A percentile compares a stretch with the other conserved stretches of the same genome.
These are phyloP conservation scores for Clavaria fumosa DNA, from an alignment of 768 basidiomycete genomes.

Conservation along the genomic window DNA sequence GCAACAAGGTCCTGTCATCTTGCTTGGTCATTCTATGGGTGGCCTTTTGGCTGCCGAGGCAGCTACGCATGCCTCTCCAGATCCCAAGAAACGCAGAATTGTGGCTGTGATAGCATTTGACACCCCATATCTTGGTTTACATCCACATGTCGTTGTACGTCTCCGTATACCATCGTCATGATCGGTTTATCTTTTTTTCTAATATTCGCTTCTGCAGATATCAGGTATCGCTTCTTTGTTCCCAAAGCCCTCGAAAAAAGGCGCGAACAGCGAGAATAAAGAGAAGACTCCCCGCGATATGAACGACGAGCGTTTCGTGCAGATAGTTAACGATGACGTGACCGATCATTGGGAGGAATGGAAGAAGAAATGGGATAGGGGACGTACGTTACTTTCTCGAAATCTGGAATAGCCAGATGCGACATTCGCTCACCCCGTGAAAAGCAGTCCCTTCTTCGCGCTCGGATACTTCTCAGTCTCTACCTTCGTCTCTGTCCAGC, in stretches of 20 bases:
- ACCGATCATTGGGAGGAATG: conserved; percentile 36
- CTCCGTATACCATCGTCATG: background rate
- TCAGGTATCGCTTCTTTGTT: conserved; percentile 40
- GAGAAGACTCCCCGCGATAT: conserved; percentile 23
- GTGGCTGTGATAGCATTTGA: conserved; percentile 43
- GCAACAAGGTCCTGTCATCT: conserved; percentile 38
- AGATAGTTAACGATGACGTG: conserved; percentile 28
- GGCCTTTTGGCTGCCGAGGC: conserved; percentile 44
- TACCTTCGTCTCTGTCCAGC: too few relatives aligned
- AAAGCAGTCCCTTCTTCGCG: too few relatives aligned
- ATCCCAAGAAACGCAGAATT: conserved; percentile 24
- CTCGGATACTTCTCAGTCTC: too few relatives aligned
- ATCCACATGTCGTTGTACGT: conserved; percentile 32
- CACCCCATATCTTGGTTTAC: conserved; percentile 45
- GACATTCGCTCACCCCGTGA: too few relatives aligned
- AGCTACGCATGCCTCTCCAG: conserved; percentile 28
- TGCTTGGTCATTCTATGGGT: conserved; percentile 47
- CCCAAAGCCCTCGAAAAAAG: conserved; percentile 21
- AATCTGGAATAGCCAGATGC: too few relatives aligned
- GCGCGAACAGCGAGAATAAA: conserved; percentile 13
- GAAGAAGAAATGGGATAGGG: conserved; percentile 21
- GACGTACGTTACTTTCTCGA: conserved; percentile 12
- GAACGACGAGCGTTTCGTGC: conserved; percentile 28
- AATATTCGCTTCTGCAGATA: conserved; percentile 25
- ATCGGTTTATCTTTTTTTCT: background rate